Evolutionary conservation across 2,329 filamentous ascomycete species (phyloP).

Genomic region (Pseudogymnoascus sp.): DNA sequence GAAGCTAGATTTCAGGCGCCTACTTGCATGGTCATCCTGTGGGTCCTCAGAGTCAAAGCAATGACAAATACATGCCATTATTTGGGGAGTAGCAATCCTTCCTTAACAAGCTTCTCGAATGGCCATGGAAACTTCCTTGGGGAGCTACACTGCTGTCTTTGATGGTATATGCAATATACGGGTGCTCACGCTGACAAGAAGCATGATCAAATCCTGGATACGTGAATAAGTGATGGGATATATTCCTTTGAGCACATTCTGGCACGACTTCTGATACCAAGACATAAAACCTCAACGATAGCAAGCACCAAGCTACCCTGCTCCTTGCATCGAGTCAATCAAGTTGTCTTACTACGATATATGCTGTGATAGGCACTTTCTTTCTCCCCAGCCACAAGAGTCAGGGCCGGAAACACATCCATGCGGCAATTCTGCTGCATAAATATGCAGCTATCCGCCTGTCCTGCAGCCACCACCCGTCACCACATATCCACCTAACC

Average conservation of each 20-base stretch:
- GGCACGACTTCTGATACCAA: not conserved
- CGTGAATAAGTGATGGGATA: not conserved
- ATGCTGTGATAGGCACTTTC: constrained; percentile 33
- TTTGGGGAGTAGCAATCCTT: constrained; percentile 24
- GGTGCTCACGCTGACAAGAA: not conserved
- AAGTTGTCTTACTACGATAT: constrained; percentile 29
- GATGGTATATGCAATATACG: not conserved
- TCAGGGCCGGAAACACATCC: constrained; percentile 19
- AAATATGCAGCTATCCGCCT: constrained; percentile 38
- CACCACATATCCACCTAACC: constrained; percentile 21
- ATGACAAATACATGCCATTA: constrained; percentile 19
- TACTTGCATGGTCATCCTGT: not conserved
- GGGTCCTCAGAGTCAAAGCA: not conserved
- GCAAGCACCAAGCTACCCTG: constrained; percentile 5
- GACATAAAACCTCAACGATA: not conserved
- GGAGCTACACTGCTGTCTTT: not conserved
- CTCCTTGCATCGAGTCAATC: constrained; percentile 45
- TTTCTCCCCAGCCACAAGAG: constrained; percentile 39
- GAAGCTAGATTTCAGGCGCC: not conserved
- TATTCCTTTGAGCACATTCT: not conserved
- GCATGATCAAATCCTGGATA: not conserved
- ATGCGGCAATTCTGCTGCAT: constrained; percentile 32
- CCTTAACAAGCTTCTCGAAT: constrained; percentile 35
- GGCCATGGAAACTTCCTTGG: constrained; percentile 25
- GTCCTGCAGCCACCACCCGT: constrained; percentile 25